Evolutionary conservation across 441 rosid genomes (phyloP), one percentile per base, ranked within the genome.

Genomic region (Populus hybrid): DNA sequence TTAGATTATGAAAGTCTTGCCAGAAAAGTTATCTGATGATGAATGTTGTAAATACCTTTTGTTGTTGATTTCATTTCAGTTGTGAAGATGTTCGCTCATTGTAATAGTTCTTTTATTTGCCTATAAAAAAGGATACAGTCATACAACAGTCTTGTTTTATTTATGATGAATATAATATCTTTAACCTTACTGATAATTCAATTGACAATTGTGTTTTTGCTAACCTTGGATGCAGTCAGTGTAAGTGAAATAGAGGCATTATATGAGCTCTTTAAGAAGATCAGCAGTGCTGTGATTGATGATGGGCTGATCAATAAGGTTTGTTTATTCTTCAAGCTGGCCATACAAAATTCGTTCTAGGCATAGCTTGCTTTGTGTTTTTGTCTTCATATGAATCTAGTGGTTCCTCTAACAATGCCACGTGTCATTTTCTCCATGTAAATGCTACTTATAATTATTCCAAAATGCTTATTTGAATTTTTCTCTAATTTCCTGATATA

Each of bases 241-340:
- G 99, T 95, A 67, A 95, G 99, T 84, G 98, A 95, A 88, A 91
- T 95, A 69, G 98, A 95, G 82, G 99, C 98, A n/a, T 91, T 95
- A 38, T 95, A 95, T 78, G 99, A 95, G 85, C 97, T 95, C 30
- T 95, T 95, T 79, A 95, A 95, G 91, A 95, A 93, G 89, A 95
- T 95, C 78, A 93, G 99, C 88, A 94, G 99, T 74, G 98, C 97
- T 18, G 99, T 94, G 78, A 94, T 95, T 80, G 99, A 95, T 85
- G 99, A 95, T 46, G 99, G 98, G 65, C 85, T 94, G 69, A 95
- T 94, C 81, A 92, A 93, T 89, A 95, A 95, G 99, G 99, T 94
- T 34, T 65, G 80, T 73, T 65, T 63, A 19, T 16, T 32, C 19
- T 75, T 74, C 12, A 24, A 34, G n/a, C 40, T 32, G 9, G 14